Evolutionary conservation across 2,329 filamentous ascomycete species (phyloP), one percentile per base, ranked within the genome.

Genomic region (Penicillium sp.): DNA sequence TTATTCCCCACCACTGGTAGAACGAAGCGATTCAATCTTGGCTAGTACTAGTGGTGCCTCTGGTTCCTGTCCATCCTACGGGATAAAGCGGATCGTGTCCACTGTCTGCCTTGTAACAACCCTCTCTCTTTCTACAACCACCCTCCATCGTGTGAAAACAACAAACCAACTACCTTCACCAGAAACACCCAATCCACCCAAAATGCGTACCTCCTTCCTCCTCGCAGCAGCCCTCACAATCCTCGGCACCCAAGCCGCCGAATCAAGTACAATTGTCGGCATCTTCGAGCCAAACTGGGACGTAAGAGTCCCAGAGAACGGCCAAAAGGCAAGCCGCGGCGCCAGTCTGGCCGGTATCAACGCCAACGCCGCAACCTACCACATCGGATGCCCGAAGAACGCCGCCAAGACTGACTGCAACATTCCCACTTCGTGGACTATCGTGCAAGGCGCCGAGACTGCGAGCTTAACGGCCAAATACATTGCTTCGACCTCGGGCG

Each of bases 381-480:
- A 67, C 27, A 56, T 69, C 6, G 52, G 53, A 49, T 69, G 67
- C 50, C 19, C 57, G 1, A 58, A 63, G 19, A 57, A 53, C 41
- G 66, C 66, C 7, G 62, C 66, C 24, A 68, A 68, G 21, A 56
- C 62, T 1, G 58, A 61, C 31, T 69, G 67, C 57, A 22, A 69
- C 33, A 58, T 58, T 45, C 46, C 57, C 3, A 35, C 48, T 5
- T 58, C 67, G 7, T 65, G 59, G 59, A 69, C 67, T 0, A 58
- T 69, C 31, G 59, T 69, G 31, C 66, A 69, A n/a, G 66, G 64
- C 1, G 49, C 62, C 1, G 53, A 56, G 9, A 68, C 67, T 3
- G 56, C 60, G 21, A 69, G 64, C 33, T 2, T 64, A 11, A 59
- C 55, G 5, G 63, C 50, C 4, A 48, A 55, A 19, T 69, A 69